Conservation (phyloP, 495 filamentous ascomycete species). For the Lophiostoma macrostomum region DNA sequence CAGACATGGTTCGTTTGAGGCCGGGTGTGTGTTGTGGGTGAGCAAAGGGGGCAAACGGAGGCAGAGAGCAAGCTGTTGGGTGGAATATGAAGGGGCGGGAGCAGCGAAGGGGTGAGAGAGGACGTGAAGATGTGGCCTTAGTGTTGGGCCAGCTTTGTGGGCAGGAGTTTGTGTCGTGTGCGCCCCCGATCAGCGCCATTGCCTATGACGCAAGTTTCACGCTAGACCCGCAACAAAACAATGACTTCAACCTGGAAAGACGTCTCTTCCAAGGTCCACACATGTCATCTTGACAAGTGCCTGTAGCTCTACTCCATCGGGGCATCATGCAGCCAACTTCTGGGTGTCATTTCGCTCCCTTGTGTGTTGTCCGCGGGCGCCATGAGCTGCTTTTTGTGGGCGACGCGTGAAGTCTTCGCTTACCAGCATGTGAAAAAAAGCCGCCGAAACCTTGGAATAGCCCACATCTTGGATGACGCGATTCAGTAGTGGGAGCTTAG, state of each 20-base stretch:
- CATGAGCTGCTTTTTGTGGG: too few relatives aligned
- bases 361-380: too few relatives aligned
- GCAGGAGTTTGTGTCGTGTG: conserved; percentile 18
- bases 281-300: too few relatives aligned
- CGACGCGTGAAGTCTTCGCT: too few relatives aligned
- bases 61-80: neutral
- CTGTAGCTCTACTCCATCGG: too few relatives aligned
- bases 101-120: neutral
- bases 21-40: neutral
- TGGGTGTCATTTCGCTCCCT: too few relatives aligned
- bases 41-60: neutral
- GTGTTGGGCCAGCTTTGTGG: conserved; percentile 1
- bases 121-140: conserved; percentile 3
- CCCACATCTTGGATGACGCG: too few relatives aligned
- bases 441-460: too few relatives aligned
- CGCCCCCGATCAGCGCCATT: neutral
- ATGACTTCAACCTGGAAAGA: conserved; percentile 6
- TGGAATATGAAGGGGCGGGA: conserved; percentile 2
- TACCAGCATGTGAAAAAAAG: too few relatives aligned
- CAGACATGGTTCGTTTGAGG: conserved; percentile 23
- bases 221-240: conserved; percentile 8
- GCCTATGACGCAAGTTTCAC: conserved; percentile 25
- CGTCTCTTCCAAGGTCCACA: too few relatives aligned
- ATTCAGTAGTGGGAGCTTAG: too few relatives aligned
- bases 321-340: too few relatives aligned